A percentile compares a stretch with the other conserved stretches of the same genome.
These are phyloP conservation scores for Aspergillus wentii DNA, from an alignment of 495 filamentous ascomycete species.

Conservation along the genomic window DNA sequence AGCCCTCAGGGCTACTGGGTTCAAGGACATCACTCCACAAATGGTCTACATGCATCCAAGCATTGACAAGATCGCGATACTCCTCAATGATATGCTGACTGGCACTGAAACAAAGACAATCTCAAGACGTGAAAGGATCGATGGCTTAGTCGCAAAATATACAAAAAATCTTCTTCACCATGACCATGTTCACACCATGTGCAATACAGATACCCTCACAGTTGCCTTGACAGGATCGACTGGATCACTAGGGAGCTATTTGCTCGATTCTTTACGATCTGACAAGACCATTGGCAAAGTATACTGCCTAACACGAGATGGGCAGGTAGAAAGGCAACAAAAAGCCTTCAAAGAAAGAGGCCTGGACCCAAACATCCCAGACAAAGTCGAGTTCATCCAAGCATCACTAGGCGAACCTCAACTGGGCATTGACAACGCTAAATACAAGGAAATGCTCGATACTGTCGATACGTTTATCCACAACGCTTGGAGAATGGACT, in stretches of 20 bases:
- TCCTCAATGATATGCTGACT: conserved; percentile 12
- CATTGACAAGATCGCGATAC: conserved; percentile 15
- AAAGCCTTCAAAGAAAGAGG: conserved; percentile 7
- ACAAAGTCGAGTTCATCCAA: conserved; percentile 39
- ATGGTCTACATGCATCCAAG: conserved; percentile 26
- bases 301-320: conserved; percentile 51
- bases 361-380: conserved; percentile 5
- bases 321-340: conserved; percentile 8
- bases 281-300: conserved; percentile 35
- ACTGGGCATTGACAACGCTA: conserved; percentile 37
- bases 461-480: conserved; percentile 50
- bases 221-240: conserved; percentile 54
- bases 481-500: conserved; percentile 61
- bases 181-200: neutral
- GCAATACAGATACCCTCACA: conserved; percentile 3
- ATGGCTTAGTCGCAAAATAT: conserved; percentile 13
- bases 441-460: conserved; percentile 31
- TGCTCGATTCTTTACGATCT: conserved; percentile 41
- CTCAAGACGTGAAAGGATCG: conserved; percentile 14
- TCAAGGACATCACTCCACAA: conserved; percentile 14
- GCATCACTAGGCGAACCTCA: conserved; percentile 39
- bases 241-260: conserved; percentile 52
- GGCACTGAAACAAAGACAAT: conserved; percentile 8
- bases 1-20: conserved; percentile 10
- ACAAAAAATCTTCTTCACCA: conserved; percentile 15